Evolutionary conservation across 225 moss, liverwort and hornwort species (phyloP).

Genomic region (Rhytidiadelphus loreus): DNA sequence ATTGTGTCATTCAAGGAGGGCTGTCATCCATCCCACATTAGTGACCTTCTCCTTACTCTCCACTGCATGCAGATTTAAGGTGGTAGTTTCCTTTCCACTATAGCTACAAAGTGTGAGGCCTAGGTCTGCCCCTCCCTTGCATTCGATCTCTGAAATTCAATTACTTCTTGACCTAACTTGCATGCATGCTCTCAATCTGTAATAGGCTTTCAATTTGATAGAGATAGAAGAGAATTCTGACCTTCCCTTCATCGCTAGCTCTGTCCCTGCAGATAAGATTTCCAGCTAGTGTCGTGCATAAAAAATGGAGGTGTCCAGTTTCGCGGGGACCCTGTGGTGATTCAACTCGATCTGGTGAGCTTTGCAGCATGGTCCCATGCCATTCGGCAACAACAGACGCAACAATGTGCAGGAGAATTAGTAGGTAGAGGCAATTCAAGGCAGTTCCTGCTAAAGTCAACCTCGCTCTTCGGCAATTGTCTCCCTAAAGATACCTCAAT

Average conservation of each 20-base stretch:
- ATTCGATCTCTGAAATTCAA: background rate
- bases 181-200: background rate
- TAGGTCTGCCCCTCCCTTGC: background rate
- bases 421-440: background rate
- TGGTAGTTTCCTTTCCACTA: background rate
- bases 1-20: background rate
- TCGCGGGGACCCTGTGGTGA: background rate
- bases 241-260: background rate
- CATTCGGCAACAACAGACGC: background rate
- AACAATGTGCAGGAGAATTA: background rate
- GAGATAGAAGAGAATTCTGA: background rate
- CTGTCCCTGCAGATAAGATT: background rate
- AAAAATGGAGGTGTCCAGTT: background rate
- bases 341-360: background rate
- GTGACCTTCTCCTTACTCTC: background rate
- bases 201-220: background rate
- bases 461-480: background rate
- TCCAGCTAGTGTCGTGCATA: background rate
- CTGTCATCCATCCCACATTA: background rate
- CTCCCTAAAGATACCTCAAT: background rate
- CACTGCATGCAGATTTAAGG: background rate
- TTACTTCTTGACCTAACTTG: background rate
- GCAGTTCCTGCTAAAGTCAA: background rate
- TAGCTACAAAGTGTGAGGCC: background rate
- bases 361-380: background rate